Evolutionary conservation across 1,284 basidiomycete genomes (phyloP), one percentile per base, ranked within the genome.

Genomic region (Schizophyllum commune): DNA sequence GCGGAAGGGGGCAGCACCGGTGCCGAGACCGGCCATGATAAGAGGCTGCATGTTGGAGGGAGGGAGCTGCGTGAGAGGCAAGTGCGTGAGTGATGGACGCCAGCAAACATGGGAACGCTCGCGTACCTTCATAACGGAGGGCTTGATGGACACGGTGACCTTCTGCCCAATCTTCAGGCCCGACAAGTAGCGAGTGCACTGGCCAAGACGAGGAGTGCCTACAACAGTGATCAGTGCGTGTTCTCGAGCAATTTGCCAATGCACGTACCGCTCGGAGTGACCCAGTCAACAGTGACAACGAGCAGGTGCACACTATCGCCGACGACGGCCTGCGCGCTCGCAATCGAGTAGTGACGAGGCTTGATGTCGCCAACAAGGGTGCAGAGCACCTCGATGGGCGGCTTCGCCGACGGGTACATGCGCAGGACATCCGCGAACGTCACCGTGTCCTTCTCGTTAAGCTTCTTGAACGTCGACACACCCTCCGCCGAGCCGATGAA

Each of bases 21-120:
- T 99, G 61, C 96, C 97, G 54, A 99, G 88, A 70, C 96, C 96
- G 57, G 96, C 95, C 92, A 99, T 96, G 77, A 99, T 97, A 75
- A 99, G 83, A 56, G 96, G 96, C 73, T 97, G 94, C 62, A 80
- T 82, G 71, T 88, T 81, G 71, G 87, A 81, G 4, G 91, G 89
- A 61, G 97, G 96, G 9, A 97, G 81, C 91, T 91, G 64, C 13
- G 11, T 34, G 52, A 6, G 33, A 32, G 8, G 52, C 56, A 58
- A 63, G 27, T 61, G 17, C 51, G 15, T 27, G 11, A 32, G 32
- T 56, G 51, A 22, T 7, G 33, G 20, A 62, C 19, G n/a, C 39
- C 39, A 47, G 39, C 39, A 47, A 47, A 17, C 39, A 47, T 47
- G 39, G 39, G 9, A 52, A 34, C 52, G 6, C 47, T n/a, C 52